Base-by-base conservation (phyloP, 352 stramenopile species). In the Pythium aristosporum region DNA sequence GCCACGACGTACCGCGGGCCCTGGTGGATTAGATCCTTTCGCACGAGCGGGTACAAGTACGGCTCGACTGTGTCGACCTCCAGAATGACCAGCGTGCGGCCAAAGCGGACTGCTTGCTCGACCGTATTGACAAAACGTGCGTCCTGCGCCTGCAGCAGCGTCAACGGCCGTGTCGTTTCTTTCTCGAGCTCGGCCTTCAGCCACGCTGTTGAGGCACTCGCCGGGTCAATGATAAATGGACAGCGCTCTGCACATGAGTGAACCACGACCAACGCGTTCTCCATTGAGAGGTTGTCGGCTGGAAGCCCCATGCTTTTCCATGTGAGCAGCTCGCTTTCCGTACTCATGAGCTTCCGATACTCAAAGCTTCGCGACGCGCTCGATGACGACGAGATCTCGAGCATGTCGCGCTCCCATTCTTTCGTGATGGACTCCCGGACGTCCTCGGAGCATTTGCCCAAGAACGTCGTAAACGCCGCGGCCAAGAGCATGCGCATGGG, bases 161-260 rank as follows among this genome's bases (percentile, higher is more conserved):
- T 94, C 12, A 98, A 75, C 0, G 87, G 90, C 7, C 89, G 81
- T 0, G 80, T 91, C 28, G 81, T 91, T 61, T 94, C 89, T 21
- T 89, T 92, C 1, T 84, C 76, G 5, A 98, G 72, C 68, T 98
- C 87, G 6, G 82, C 80, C 74, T 97, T 87, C 8, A 99, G 61
- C 96, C 96, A 99, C 4, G 68, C 67, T 0, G 85, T 94, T 18
- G 87, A 86, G 0, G 94, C 92, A 42, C 79, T 96, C 0, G 92
- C 92, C 0, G 96, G 96, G 52, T 99, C 96, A 49, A 98, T 94
- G 62, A 99, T 97, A 57, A 98, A 98, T 2, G 95, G 92, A 48
- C 96, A 96, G 6, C 89, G 78, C 21, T 90, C 75, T 7, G 63
- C 59, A n/a, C 78, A 81, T 0, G 74, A 81, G 48, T 97, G 87